phyloP scores from a whole-genome alignment of 2,329 filamentous ascomycete genomes.

The Sodiomyces alkalinus region DNA sequence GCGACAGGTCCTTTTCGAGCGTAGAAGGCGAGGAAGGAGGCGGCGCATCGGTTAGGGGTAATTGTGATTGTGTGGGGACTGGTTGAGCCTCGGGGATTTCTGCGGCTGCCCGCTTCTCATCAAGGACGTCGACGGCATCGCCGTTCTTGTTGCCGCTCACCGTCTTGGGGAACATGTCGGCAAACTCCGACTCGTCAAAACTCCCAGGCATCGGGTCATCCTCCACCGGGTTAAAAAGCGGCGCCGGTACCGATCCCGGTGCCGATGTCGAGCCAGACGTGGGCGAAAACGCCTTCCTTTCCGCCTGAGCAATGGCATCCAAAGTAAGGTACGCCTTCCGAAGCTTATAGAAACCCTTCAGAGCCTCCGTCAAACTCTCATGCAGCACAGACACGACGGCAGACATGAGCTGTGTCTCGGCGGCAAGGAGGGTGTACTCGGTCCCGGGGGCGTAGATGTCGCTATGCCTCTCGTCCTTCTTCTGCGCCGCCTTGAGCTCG shows the following conservation, averaged over 20 bases:
- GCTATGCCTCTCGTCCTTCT: constrained; percentile 13
- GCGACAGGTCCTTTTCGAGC: constrained; percentile 8
- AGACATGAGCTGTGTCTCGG: constrained; percentile 76
- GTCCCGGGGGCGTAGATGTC: constrained; percentile 65
- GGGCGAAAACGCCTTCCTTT: constrained; percentile 40
- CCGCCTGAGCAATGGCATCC: constrained; percentile 62
- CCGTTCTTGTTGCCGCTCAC: too few species aligned
- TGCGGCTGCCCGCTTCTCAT: constrained; percentile 42
- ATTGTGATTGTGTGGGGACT: too few species aligned
- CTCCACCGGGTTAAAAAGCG: too few species aligned
- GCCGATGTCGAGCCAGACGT: too few species aligned
- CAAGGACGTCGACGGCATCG: constrained; percentile 15
- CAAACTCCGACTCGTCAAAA: constrained; percentile 20
- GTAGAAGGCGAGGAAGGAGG: too few species aligned
- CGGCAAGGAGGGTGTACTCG: constrained; percentile 73
- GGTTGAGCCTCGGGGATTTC: too few species aligned
- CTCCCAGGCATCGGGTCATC: constrained; percentile 23
- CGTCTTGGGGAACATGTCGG: too few species aligned
- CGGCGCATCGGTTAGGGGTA: too few species aligned
- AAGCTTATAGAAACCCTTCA: constrained; percentile 86
- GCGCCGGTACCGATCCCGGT: too few species aligned
- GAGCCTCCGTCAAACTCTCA: constrained; percentile 79
- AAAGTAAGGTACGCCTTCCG: constrained; percentile 77
- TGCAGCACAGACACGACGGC: constrained; percentile 82
- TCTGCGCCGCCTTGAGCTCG: constrained; percentile 59